Conservation (phyloP, 2,329 filamentous ascomycete genomes). For the Paracoccidioides brasiliensis region DNA sequence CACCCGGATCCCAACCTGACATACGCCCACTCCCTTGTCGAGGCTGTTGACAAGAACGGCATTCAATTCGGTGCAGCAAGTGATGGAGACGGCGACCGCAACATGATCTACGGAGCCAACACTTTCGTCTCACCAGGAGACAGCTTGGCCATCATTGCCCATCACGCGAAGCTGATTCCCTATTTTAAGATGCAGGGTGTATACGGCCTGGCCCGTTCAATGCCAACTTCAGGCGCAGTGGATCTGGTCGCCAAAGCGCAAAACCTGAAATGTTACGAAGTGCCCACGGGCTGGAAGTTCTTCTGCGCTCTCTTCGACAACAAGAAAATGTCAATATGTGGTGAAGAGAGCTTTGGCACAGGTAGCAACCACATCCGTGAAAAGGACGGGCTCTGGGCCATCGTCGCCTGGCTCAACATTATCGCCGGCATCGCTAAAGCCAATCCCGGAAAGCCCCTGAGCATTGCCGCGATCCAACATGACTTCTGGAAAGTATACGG, state of each 20-base stretch:
- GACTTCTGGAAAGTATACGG: constrained; percentile 96
- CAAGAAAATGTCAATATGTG: constrained; percentile 94
- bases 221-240: constrained; percentile 92
- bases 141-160: constrained; percentile 93
- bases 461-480: constrained; percentile 89
- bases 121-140: constrained; percentile 95
- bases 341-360: constrained; percentile 95
- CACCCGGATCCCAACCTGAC: constrained; percentile 97
- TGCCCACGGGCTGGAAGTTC: constrained; percentile 98
- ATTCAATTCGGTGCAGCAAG: constrained; percentile 95
- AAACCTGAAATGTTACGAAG: constrained; percentile 83
- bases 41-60: constrained; percentile 77
- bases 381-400: constrained; percentile 96
- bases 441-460: constrained; percentile 65
- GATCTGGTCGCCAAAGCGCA: constrained; percentile 94
- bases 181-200: constrained; percentile 98
- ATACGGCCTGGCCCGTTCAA: constrained; percentile 86
- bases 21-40: constrained; percentile 88
- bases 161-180: constrained; percentile 89
- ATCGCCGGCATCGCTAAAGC: constrained; percentile 85
- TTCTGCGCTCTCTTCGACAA: constrained; percentile 94
- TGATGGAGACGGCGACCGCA: constrained; percentile 94
- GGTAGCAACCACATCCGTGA: constrained; percentile 98
- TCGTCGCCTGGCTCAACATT: constrained; percentile 97
- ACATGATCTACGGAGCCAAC: constrained; percentile 99